Evolutionary conservation across 441 rosid genomes (phyloP), one percentile per base, ranked within the genome.

Genomic region (Hura crepitans): DNA sequence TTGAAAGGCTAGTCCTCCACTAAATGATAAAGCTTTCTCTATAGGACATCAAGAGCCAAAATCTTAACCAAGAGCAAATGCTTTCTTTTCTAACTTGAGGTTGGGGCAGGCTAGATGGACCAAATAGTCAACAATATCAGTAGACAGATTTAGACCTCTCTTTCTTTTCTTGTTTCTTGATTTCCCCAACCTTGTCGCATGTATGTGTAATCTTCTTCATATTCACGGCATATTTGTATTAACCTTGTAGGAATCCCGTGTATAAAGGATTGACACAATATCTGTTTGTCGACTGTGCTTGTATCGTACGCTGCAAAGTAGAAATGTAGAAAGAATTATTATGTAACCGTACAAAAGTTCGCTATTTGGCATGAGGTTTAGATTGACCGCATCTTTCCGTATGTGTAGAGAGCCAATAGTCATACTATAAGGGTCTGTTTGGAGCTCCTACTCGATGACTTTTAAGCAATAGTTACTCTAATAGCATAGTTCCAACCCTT

Each of bases 111-210:
- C 49, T 78, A 82, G 77, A 85, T 80, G 82, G 85, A 68, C 64
- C 51, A 62, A 56, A 33, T 72, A 68, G 87, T 87, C 90, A 84
- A 81, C 78, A 77, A 72, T 72, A 57, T 77, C 81, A 81, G 83
- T 37, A 80, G 83, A 81, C 85, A 82, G 72, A 82, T 43, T 12
- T 65, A 63, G 85, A 85, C 84, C 57, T 35, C 39, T 54, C 74
- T 78, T 83, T 85, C 84, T 74, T 82, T 81, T 83, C 89, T 39
- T 82, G 85, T 85, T 82, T 72, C 35, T 18, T 54, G 75, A 45
- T 66, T 66, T 77, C 68, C 58, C 49, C 46, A 45, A 15, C 54
- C 2, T 13, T 42, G 10, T 49, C n/a, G 43, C 46, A 23, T 49
- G 7, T 25, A 28, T 47, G 12, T 45, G 3, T 31, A 28, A 0